A percentile compares a stretch with the other conserved stretches of the same genome.
These are phyloP conservation scores for Annulohypoxylon stygium DNA, from an alignment of 495 filamentous ascomycete species.

Conservation along the genomic window DNA sequence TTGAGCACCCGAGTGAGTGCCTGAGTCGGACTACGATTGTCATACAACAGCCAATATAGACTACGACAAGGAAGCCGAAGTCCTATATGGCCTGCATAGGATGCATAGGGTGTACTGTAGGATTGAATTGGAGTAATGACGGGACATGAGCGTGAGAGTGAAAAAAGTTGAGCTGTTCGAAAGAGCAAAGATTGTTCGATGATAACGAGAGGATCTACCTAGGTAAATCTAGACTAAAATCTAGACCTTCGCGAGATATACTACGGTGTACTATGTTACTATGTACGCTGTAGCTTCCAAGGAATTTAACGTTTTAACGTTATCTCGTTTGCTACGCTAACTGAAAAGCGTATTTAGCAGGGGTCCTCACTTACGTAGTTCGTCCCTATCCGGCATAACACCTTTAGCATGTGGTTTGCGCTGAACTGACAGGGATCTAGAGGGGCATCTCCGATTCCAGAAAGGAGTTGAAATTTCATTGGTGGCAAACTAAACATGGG, in stretches of 20 bases:
- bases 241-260: constrained; percentile 13
- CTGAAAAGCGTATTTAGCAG: constrained; percentile 37
- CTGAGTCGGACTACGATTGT: constrained; percentile 22
- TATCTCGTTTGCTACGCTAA: constrained; percentile 21
- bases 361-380: constrained; percentile 32
- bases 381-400: constrained; percentile 20
- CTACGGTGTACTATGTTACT: constrained; percentile 15
- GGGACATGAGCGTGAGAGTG: constrained; percentile 20
- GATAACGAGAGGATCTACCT: constrained; percentile 35
- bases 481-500: constrained; percentile 28
- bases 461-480: constrained; percentile 39
- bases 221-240: constrained; percentile 25
- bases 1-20: background rate
- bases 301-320: constrained; percentile 15
- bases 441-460: constrained; percentile 45
- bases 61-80: constrained; percentile 9
- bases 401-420: constrained; percentile 29
- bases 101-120: background rate
- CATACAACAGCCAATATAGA: constrained; percentile 28
- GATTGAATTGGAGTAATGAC: constrained; percentile 17
- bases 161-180: constrained; percentile 21
- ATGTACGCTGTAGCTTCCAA: constrained; percentile 22
- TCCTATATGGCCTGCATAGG: constrained; percentile 24
- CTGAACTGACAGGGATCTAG: constrained; percentile 39
- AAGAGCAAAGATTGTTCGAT: constrained; percentile 34